These are phyloP conservation scores for Huntiella abstrusa DNA, from an alignment of 2,329 filamentous ascomycete genomes.

Conservation along the genomic window DNA sequence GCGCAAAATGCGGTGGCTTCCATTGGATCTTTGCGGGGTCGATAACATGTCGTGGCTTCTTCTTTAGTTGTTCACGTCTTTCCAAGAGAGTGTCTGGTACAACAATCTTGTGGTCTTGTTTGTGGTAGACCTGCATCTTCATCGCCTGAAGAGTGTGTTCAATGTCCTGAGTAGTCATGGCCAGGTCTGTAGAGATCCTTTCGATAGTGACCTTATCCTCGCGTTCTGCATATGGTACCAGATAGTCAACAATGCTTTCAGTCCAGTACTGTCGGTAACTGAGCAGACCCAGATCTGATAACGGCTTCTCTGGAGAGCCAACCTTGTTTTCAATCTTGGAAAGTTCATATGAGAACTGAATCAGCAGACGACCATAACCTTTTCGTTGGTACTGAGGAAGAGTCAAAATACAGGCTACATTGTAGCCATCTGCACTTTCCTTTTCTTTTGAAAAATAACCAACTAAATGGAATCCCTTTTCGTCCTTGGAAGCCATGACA, in stretches of 20 bases:
- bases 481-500: slow-evolving; percentile 80
- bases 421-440: slow-evolving; percentile 90
- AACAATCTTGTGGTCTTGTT: slow-evolving; percentile 91
- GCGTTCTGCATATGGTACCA: slow-evolving; percentile 52
- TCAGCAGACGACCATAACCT: slow-evolving; percentile 80
- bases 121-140: slow-evolving; percentile 89
- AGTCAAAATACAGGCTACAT: slow-evolving; percentile 93
- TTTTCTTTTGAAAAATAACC: slow-evolving; percentile 99
- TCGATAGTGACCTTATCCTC: slow-evolving; percentile 69
- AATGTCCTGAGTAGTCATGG: slow-evolving; percentile 96
- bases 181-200: slow-evolving; percentile 55
- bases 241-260: slow-evolving; percentile 73
- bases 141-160: slow-evolving; percentile 85
- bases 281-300: slow-evolving; percentile 80
- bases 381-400: slow-evolving; percentile 91
- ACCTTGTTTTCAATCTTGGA: slow-evolving; percentile 89
- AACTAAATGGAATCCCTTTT: slow-evolving; percentile 85
- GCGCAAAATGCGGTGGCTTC: slow-evolving; percentile 91
- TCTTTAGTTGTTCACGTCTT: slow-evolving; percentile 60
- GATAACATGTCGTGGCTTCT: slow-evolving; percentile 59
- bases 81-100: slow-evolving; percentile 68
- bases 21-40: slow-evolving; percentile 67
- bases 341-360: slow-evolving; percentile 94
- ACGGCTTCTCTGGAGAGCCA: slow-evolving; percentile 87
- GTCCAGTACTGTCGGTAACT: slow-evolving; percentile 97